These are phyloP conservation scores for Fusarium coffeatum DNA, from an alignment of 2,329 filamentous ascomycete genomes.

Conservation along the genomic window DNA sequence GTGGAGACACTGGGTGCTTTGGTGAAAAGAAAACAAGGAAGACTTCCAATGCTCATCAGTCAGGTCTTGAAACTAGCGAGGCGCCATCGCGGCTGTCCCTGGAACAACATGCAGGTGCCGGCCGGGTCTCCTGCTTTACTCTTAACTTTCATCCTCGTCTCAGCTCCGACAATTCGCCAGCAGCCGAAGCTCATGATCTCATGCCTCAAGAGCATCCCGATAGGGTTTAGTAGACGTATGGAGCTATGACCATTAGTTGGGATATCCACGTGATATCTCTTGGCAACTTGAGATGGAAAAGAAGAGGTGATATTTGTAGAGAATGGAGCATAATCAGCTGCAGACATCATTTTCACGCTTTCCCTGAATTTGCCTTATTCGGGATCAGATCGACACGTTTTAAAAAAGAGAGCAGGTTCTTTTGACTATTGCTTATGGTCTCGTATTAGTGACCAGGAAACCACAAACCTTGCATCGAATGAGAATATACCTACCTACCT, in stretches of 20 bases:
- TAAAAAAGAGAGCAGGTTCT: conserved; percentile 21
- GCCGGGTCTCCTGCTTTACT: conserved; percentile 27
- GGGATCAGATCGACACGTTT: conserved; percentile 34
- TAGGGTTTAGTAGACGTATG: conserved; percentile 43
- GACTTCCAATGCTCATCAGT: neutral
- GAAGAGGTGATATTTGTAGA: conserved; percentile 11
- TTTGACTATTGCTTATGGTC: conserved; percentile 3
- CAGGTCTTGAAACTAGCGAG: conserved; percentile 33
- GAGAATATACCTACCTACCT: neutral
- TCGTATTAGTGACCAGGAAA: conserved; percentile 36
- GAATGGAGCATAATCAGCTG: conserved; percentile 2
- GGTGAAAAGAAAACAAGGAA: neutral
- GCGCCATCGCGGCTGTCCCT: conserved; percentile 28
- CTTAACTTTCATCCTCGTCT: conserved; percentile 15
- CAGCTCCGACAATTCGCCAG: conserved; percentile 18
- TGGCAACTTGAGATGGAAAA: conserved; percentile 18
- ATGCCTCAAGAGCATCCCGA: conserved; percentile 24
- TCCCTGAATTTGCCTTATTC: conserved; percentile 21
- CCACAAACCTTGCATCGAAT: neutral
- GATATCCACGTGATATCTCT: conserved; percentile 42
- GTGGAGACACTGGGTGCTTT: conserved; percentile 12
- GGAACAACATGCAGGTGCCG: conserved; percentile 40
- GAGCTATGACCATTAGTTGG: conserved; percentile 48
- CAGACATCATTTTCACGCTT: conserved; percentile 20
- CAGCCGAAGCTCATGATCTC: conserved; percentile 23